Evolutionary conservation across 352 stramenopile species (phyloP).

Genomic region (Halophytophthora polymorphica): DNA sequence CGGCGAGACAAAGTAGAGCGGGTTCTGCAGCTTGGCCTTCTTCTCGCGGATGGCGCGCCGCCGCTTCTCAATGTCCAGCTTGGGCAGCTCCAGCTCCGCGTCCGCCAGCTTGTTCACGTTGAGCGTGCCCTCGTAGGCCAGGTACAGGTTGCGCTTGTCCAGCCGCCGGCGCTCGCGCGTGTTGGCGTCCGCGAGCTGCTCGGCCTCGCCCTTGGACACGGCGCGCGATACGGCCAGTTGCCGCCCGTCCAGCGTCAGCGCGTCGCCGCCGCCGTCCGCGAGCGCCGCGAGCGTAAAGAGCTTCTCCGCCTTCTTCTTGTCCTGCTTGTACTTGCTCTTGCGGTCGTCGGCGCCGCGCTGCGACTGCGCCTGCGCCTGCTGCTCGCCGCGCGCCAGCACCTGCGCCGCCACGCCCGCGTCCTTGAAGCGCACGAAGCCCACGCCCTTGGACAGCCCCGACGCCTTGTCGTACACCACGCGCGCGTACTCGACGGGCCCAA

Average conservation of each 20-base stretch:
- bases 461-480: conserved; percentile 77
- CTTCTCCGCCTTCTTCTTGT: conserved; percentile 47
- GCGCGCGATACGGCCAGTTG: conserved; percentile 72
- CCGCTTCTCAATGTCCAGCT: conserved; percentile 94
- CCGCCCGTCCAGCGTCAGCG: conserved; percentile 69
- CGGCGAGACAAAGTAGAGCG: conserved; percentile 97
- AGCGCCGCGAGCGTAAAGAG: conserved; percentile 64
- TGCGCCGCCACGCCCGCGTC: conserved; percentile 45
- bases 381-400: conserved; percentile 53
- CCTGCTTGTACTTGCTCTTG: conserved; percentile 57
- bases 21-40: conserved; percentile 96
- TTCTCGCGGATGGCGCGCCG: conserved; percentile 92
- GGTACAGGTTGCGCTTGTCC: conserved; percentile 96
- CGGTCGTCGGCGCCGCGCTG: conserved; percentile 25
- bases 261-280: conserved; percentile 54
- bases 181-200: conserved; percentile 54
- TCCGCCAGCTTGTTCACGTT: conserved; percentile 90
- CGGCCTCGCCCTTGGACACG: conserved; percentile 70
- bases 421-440: conserved; percentile 83
- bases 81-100: conserved; percentile 78
- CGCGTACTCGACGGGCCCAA: conserved; percentile 77
- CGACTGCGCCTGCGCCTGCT: too few species aligned
- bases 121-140: conserved; percentile 94
- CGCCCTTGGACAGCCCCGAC: conserved; percentile 78
- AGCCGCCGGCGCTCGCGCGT: conserved; percentile 62